Percentiles rank a stretch among this genome's conserved stretches.
phyloP scores from a whole-genome alignment of 176 grass and related monocot species.

The Paspalum notatum region DNA sequence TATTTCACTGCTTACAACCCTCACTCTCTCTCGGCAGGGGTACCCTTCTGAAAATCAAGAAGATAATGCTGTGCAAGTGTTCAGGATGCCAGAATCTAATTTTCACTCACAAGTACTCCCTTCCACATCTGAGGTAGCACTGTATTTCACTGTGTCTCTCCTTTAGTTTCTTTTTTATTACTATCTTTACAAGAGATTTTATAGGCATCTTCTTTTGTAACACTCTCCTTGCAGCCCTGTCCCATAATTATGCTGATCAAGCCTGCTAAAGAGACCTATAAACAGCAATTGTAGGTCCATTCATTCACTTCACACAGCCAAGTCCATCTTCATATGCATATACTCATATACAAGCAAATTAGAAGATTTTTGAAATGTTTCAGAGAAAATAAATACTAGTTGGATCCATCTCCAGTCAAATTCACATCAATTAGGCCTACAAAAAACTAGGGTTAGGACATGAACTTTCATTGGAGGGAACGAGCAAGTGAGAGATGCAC shows the following conservation, averaged over 20 bases:
- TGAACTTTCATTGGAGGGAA: too few relatives aligned
- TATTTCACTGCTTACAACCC: slow-evolving; percentile 21
- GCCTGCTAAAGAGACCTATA: slow-evolving; percentile 2
- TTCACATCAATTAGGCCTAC: too few relatives aligned
- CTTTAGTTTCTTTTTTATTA: background rate
- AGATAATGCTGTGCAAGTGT: slow-evolving; percentile 59
- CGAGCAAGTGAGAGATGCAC: too few relatives aligned
- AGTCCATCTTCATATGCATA: too few relatives aligned
- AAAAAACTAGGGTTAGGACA: too few relatives aligned
- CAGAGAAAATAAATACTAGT: too few relatives aligned
- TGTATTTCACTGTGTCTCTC: background rate
- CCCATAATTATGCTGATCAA: background rate
- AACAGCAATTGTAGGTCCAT: too few relatives aligned
- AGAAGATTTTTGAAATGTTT: too few relatives aligned
- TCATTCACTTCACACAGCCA: too few relatives aligned
- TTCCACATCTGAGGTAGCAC: slow-evolving; percentile 65
- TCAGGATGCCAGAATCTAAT: slow-evolving; percentile 60
- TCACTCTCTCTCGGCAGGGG: slow-evolving; percentile 25
- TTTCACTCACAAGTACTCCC: slow-evolving; percentile 54
- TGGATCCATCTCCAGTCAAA: too few relatives aligned
- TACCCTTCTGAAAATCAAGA: slow-evolving; percentile 52
- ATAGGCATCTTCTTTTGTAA: background rate
- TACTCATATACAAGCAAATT: too few relatives aligned
- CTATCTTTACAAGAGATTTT: background rate
- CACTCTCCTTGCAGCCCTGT: background rate